A percentile compares a stretch with the other conserved stretches of the same genome.
phyloP scores from a whole-genome alignment of 2,329 filamentous ascomycete species.

The Epichloe brachyelytri region DNA sequence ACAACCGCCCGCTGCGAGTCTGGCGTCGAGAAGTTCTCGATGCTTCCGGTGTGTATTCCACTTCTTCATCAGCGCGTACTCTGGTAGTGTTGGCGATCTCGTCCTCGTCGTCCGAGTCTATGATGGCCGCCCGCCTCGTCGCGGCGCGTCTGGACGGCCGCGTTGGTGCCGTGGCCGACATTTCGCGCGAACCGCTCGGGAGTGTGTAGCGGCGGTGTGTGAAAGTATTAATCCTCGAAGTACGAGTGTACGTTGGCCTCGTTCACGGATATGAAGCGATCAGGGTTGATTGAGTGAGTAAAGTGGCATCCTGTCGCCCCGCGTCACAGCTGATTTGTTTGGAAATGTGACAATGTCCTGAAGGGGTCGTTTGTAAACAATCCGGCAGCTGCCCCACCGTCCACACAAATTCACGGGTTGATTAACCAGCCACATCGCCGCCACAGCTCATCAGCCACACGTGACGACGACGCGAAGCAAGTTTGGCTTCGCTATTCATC shows the following conservation, averaged over 20 bases:
- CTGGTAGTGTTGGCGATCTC: slow-evolving; percentile 39
- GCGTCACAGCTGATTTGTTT: slow-evolving; percentile 19
- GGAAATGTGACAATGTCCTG: slow-evolving; percentile 27
- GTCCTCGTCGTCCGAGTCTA: slow-evolving; percentile 73
- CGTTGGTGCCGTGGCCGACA: slow-evolving; percentile 21
- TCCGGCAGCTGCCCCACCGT: slow-evolving; percentile 1
- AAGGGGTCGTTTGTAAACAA: slow-evolving; percentile 30
- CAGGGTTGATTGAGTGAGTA: slow-evolving; percentile 1
- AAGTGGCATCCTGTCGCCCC: slow-evolving; percentile 9
- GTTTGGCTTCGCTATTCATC: no score
- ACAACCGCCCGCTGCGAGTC: slow-evolving; percentile 25
- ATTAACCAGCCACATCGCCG: not conserved
- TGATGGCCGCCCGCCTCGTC: slow-evolving; percentile 56
- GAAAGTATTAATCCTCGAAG: not conserved
- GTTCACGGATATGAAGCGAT: not conserved
- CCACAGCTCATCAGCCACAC: slow-evolving; percentile 6
- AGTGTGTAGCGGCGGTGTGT: not conserved
- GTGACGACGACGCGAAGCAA: slow-evolving; percentile 11
- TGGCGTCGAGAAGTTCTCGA: slow-evolving; percentile 43
- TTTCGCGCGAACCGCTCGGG: slow-evolving; percentile 7
- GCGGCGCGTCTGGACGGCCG: slow-evolving; percentile 30
- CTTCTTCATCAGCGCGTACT: slow-evolving; percentile 48
- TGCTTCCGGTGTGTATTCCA: slow-evolving; percentile 69
- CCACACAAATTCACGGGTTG: not conserved
- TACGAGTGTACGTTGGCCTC: not conserved